Evolutionary conservation across 768 basidiomycete genomes (phyloP).

Genomic region (Auriscalpium microsporum): DNA sequence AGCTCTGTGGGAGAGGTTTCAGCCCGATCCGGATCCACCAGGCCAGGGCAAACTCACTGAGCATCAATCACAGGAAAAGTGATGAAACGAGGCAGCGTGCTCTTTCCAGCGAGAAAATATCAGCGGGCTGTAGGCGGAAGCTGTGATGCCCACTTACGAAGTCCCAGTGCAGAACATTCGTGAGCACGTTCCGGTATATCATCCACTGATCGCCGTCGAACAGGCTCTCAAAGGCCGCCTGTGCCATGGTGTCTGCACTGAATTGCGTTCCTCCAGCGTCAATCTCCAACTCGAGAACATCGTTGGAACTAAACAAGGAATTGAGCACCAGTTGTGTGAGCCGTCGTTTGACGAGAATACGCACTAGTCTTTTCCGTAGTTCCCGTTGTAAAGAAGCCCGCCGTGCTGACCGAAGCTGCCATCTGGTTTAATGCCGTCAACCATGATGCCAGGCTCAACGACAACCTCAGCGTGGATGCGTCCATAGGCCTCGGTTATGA

Average conservation of each 20-base stretch:
- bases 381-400: slow-evolving; percentile 58
- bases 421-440: slow-evolving; percentile 51
- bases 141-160: slow-evolving; percentile 37
- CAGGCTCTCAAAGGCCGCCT: slow-evolving; percentile 44
- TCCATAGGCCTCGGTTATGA: slow-evolving; percentile 41
- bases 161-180: slow-evolving; percentile 60
- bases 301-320: slow-evolving; percentile 39
- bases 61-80: slow-evolving; percentile 48
- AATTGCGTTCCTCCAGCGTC: slow-evolving; percentile 53
- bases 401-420: slow-evolving; percentile 42
- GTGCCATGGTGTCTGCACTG: slow-evolving; percentile 30
- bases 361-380: slow-evolving; percentile 51
- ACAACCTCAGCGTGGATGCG: slow-evolving; percentile 45
- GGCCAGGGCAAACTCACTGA: slow-evolving; percentile 26
- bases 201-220: slow-evolving; percentile 62
- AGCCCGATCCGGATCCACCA: not conserved
- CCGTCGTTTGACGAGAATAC: slow-evolving; percentile 5
- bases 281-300: slow-evolving; percentile 52
- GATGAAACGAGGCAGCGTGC: slow-evolving; percentile 56
- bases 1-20: slow-evolving; percentile 12
- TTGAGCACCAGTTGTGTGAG: not conserved
- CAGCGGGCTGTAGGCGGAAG: not conserved
- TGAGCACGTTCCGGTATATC: slow-evolving; percentile 52
- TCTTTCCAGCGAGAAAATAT: slow-evolving; percentile 29
- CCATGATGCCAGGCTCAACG: slow-evolving; percentile 36